Conservation (phyloP, 225 moss, liverwort and hornwort genomes). For the Polytrichum formosum region DNA sequence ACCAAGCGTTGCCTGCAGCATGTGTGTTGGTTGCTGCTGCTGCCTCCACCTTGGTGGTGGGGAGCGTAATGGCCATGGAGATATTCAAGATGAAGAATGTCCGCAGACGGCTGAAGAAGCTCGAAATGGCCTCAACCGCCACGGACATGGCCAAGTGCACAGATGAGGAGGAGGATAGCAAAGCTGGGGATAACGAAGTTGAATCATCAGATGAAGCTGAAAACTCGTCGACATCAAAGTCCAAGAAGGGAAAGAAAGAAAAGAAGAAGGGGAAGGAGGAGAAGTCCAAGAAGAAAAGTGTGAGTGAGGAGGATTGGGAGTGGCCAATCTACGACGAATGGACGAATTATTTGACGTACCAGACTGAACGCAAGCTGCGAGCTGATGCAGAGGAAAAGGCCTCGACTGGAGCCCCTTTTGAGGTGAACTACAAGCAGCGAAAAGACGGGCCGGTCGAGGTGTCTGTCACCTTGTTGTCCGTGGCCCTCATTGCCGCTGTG, state of each 20-base stretch:
- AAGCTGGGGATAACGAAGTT: background rate
- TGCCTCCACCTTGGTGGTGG: slow-evolving; percentile 14
- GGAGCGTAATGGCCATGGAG: slow-evolving; percentile 19
- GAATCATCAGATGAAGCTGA: background rate
- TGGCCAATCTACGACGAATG: slow-evolving; percentile 46
- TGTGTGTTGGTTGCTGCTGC: slow-evolving; percentile 20
- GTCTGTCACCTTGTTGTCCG: slow-evolving; percentile 21
- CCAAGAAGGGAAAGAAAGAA: slow-evolving; percentile 2
- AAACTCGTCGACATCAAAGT: background rate
- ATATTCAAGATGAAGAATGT: slow-evolving; percentile 26
- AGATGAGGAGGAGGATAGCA: background rate
- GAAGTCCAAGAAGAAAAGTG: slow-evolving; percentile 25
- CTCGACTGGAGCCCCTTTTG: slow-evolving; percentile 17
- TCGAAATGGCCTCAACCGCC: slow-evolving; percentile 5
- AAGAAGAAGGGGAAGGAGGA: slow-evolving; percentile 5
- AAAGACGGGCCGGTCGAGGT: slow-evolving; percentile 24
- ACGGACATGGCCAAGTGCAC: background rate
- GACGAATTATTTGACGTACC: slow-evolving; percentile 1
- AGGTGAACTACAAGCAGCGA: slow-evolving; percentile 23
- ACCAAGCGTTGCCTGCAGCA: slow-evolving; percentile 15
- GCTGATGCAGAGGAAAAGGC: background rate
- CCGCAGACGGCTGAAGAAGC: slow-evolving; percentile 15
- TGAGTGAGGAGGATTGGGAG: slow-evolving; percentile 32
- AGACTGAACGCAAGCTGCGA: slow-evolving; percentile 28
- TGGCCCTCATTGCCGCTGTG: slow-evolving; percentile 18